These are phyloP conservation scores for Dillenia turbinata DNA, from an alignment of 164 flowering plant genomes.

Conservation along the genomic window DNA sequence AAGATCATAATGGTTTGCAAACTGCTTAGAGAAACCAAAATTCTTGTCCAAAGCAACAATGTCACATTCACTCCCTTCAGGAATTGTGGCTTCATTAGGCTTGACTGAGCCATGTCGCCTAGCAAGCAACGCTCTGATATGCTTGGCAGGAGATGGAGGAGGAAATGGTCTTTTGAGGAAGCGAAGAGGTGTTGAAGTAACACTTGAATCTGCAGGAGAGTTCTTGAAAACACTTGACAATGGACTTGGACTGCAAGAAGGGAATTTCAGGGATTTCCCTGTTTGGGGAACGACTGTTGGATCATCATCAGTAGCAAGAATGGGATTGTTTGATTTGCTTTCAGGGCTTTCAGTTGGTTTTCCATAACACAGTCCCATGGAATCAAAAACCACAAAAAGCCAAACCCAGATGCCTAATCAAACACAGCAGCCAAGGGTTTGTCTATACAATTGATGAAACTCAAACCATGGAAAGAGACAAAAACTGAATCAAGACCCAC, in stretches of 20 bases:
- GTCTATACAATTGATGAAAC: not conserved
- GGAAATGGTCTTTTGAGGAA: conserved; percentile 84
- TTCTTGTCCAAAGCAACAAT: conserved; percentile 66
- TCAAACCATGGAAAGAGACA: not conserved
- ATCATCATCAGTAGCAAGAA: conserved; percentile 16
- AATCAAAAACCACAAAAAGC: conserved; percentile 5
- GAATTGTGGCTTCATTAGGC: conserved; percentile 88
- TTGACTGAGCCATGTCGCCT: conserved; percentile 84
- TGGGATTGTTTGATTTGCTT: conserved; percentile 23
- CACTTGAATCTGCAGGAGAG: conserved; percentile 72
- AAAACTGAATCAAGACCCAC: not conserved
- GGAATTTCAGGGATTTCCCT: conserved; percentile 48
- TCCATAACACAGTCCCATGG: conserved; percentile 93
- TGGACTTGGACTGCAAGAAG: conserved; percentile 88
- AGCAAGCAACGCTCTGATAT: conserved; percentile 80
- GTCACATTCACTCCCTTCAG: conserved; percentile 70
- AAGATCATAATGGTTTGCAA: conserved; percentile 63
- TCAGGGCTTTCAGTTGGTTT: conserved; percentile 40
- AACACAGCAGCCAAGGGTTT: not conserved
- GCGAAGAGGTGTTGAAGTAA: conserved; percentile 65
- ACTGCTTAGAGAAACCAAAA: conserved; percentile 77
- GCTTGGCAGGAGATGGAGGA: conserved; percentile 99
- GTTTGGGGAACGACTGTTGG: conserved; percentile 19
- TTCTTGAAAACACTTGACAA: conserved; percentile 58
- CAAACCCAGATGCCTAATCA: conserved; percentile 7